These are phyloP conservation scores for Hyaloscypha variabilis DNA, from an alignment of 495 filamentous ascomycete genomes.

Conservation along the genomic window DNA sequence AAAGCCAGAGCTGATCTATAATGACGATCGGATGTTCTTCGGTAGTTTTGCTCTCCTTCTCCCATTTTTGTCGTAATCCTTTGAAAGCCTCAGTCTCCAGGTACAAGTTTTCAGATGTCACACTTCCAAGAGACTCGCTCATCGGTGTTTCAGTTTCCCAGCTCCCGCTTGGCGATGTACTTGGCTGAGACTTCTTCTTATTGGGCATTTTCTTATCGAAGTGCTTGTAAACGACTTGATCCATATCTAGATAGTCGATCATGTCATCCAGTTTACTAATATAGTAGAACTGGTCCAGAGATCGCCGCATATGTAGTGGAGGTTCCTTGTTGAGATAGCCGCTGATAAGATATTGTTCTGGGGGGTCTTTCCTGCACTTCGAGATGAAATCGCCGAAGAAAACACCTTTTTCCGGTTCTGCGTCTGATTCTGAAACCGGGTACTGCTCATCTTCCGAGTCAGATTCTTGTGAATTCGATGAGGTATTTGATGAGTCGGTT, in stretches of 20 bases:
- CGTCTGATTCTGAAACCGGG: neutral
- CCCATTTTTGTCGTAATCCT: no score
- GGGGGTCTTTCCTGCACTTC: neutral
- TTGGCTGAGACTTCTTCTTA: neutral
- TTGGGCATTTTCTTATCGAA: slow-evolving; percentile 12
- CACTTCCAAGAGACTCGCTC: slow-evolving; percentile 5
- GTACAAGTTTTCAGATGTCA: neutral
- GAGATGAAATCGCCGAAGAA: slow-evolving; percentile 3
- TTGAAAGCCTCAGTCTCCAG: no score
- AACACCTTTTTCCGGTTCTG: slow-evolving; percentile 3
- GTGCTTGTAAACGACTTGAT: slow-evolving; percentile 1
- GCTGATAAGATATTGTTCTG: slow-evolving; percentile 3
- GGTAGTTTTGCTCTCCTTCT: no score
- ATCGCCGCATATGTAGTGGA: slow-evolving; percentile 9
- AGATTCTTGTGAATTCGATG: slow-evolving; percentile 3
- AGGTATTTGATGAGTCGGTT: neutral
- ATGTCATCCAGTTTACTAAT: slow-evolving; percentile 3
- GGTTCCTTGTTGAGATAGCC: slow-evolving; percentile 10
- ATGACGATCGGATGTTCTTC: neutral
- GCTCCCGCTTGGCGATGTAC: neutral
- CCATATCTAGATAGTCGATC: neutral
- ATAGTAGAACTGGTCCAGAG: slow-evolving; percentile 10
- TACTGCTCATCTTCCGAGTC: neutral
- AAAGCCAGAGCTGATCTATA: slow-evolving; percentile 6
- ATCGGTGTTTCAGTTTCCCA: neutral